Evolutionary conservation across 129 eudicot species (phyloP), one percentile per base, ranked within the genome.

Genomic region (Pseudognaphalium luteoalbum): DNA sequence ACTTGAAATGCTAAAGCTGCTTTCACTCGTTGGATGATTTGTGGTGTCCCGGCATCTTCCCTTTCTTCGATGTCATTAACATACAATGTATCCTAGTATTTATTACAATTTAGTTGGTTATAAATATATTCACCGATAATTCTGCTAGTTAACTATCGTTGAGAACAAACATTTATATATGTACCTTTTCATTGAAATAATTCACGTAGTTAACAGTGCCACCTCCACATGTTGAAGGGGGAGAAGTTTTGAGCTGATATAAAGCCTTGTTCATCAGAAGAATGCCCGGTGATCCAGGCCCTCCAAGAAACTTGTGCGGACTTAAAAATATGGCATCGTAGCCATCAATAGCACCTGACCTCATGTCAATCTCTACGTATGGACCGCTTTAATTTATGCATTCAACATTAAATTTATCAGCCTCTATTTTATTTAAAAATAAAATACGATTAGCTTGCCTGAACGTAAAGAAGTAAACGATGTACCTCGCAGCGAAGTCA

Each of bases 141-240:
- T 25, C 37, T n/a, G n/a, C n/a, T 9, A 25, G 1, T 6, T 41
- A 10, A 4, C 3, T 4, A 9, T 68, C 29, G 3, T 3, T 10
- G 11, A 16, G 10, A 66, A 42, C 10, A 34, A 6, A 22, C 8
- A 0, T 9, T 30, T 4, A 30, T 69, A 58, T 74, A 66, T 69
- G 50, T 77, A 70, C 96, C 81, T 81, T 64, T 50, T 87, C 92
- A 57, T 74, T 62, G 69, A 67, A 91, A 60, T 82, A 72, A 63
- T 87, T 91, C 61, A 91, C 97, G 78, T 42, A 91, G 73, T 77
- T 66, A 70, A 91, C 95, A 7, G 92, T 88, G 5, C 97, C 97
- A 29, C 97, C 95, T 11, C 97, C 97, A 82, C 97, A 91, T 52
- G 92, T 93, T 2, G 97, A 90, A 20, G 98, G 97, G 21, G 96